Base-by-base conservation (phyloP, 805 yeast species). In the Saturnispora diversa region DNA sequence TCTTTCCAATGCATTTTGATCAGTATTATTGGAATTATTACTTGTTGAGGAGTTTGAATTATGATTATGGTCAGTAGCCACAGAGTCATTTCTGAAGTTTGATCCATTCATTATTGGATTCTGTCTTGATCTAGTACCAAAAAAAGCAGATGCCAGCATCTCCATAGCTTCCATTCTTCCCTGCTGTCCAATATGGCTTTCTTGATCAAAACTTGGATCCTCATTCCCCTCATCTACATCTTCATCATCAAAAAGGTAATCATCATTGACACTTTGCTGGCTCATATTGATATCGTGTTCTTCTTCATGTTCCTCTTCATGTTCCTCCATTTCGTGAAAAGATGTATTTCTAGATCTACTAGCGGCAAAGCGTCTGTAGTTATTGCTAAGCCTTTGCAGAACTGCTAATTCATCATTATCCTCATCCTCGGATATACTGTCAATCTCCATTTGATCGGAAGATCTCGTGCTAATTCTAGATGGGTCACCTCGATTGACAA, bases 321-420 rank as follows among this genome's bases (percentile, higher is more conserved):
- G 48, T n/a, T 46, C 56, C 6, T 42, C 53, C n/a, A 44, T 48
- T 20, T 41, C 59, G 44, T 41, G 42, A 40, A 11, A 6, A 9
- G 37, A 8, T 22, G 20, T 28, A 48, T 38, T 33, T 42, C 48
- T 24, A 31, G 37, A 37, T 28, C 37, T 40, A 23, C 49, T 31
- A 9, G 55, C 58, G 2, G 65, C 60, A 42, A 50, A 55, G 12
- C 63, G 46, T 43, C 65, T 51, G 40, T 62, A 61, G 29, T 67
- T 69, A 12, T 64, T 68, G 7, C 72, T 60, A 33, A 72, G 50
- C 31, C 74, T 52, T 4, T 50, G 50, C 20, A 72, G 48, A 3
- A 67, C 55, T 1, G 51, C 43, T 6, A 49, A 53, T 5, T 53
- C 64, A 8, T 58, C 59, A 23, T 27, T 32, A 10, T 21, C 28